Evolutionary conservation across 2,329 filamentous ascomycete genomes (phyloP).

Genomic region (Epichloe sibirici): DNA sequence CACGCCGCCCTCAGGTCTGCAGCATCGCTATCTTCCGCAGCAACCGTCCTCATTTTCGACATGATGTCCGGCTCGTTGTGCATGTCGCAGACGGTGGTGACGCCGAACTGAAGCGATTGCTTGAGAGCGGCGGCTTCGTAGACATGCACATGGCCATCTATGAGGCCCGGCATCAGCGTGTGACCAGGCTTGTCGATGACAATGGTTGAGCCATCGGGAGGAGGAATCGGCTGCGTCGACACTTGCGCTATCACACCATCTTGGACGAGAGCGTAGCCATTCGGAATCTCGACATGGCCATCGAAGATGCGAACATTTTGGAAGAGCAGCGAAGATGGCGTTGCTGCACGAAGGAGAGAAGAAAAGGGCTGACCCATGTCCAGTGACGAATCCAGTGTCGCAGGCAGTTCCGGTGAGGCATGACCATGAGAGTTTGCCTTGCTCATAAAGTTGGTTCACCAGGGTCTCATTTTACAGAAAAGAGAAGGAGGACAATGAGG

Average conservation of each 20-base stretch:
- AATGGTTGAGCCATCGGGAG: conserved; percentile 8
- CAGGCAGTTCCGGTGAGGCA: background rate
- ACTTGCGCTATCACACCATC: conserved; percentile 26
- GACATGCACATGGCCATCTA: conserved; percentile 37
- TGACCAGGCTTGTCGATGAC: conserved; percentile 30
- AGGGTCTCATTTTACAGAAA: background rate
- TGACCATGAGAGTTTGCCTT: background rate
- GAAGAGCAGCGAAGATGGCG: conserved; percentile 4
- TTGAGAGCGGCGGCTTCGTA: conserved; percentile 25
- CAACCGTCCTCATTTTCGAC: conserved; percentile 17
- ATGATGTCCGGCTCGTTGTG: conserved; percentile 26
- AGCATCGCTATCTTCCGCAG: conserved; percentile 14
- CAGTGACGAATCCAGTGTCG: background rate
- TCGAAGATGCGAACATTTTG: conserved; percentile 32
- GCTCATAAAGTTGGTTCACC: background rate
- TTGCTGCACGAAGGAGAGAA: background rate
- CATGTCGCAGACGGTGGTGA: conserved; percentile 40
- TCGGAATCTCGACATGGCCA: conserved; percentile 26
- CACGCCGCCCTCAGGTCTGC: conserved; percentile 37
- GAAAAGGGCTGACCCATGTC: conserved; percentile 2
- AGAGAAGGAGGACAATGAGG: too few relatives aligned
- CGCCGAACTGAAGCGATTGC: conserved; percentile 34
- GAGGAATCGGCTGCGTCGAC: conserved; percentile 2
- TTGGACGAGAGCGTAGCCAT: conserved; percentile 27
- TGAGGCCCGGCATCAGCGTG: conserved; percentile 36